Base-by-base conservation (phyloP, 805 yeast genomes). In the Sugiyamaella americana region DNA sequence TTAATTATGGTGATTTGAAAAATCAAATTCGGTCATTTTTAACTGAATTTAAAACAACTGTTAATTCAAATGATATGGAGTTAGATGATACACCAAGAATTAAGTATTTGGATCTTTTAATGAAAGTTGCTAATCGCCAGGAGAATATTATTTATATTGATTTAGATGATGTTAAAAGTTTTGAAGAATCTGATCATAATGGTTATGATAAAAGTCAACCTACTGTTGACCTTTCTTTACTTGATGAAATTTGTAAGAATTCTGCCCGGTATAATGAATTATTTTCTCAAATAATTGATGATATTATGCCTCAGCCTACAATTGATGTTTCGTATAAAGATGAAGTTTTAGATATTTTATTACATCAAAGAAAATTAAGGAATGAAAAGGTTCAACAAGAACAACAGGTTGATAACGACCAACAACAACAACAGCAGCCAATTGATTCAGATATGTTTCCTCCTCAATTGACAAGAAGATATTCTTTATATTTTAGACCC, bases 301-400 rank as follows among this genome's bases (percentile, higher is more conserved):
- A 78, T 41, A 64, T 87, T 48, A 76, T 91, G 78, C 98, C 98
- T 0, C 75, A 73, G 51, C 91, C 98, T n/a, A 82, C 93, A 1
- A 78, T 74, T 42, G 89, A 85, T 50, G 72, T 91, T 44, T 70
- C 80, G 39, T 86, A 84, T 62, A 79, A 80, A 55, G 96, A 87
- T 63, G 95, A 87, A 56, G 98, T 93, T 10, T 69, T 93, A 52
- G 98, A 93, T 61, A 94, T 93, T 49, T 87, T 93, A 47, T 72
- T 89, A 54, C 89, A 87, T 60, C 98, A 93, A 70, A 78, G 99
- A 64, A 79, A 76, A 58, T 76, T 87, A 62, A 76, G 96, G 61
- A 91, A 91, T 64, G 78, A 78, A 55, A 76, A 91, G 51, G 71
- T 80, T 30, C 78, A 78, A 47, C 80, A 57, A 82, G 71, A 72